These are phyloP conservation scores for Moniliophthora roreri DNA, from an alignment of 1,284 basidiomycete genomes.

Conservation along the genomic window DNA sequence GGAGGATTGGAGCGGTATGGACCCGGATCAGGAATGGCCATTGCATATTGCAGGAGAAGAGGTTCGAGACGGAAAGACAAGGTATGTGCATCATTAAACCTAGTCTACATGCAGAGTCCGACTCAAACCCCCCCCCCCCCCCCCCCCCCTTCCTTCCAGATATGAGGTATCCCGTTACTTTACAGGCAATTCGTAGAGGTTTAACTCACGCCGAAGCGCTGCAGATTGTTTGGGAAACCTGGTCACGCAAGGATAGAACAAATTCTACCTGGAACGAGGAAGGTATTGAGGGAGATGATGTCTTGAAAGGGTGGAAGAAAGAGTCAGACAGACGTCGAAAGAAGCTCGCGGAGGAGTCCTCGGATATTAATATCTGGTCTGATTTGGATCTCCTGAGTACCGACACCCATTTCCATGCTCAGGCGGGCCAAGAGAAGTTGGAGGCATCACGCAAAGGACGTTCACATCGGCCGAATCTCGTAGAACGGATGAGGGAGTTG, in stretches of 20 bases:
- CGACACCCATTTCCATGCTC: not conserved
- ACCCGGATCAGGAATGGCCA: not conserved
- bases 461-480: not conserved
- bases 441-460: not conserved
- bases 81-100: not conserved
- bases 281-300: not conserved
- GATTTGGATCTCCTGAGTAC: not conserved
- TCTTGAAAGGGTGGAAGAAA: not conserved
- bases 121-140: too few species aligned
- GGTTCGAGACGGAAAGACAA: not conserved
- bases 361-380: not conserved
- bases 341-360: not conserved
- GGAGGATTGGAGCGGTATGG: not conserved
- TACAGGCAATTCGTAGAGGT: too few species aligned
- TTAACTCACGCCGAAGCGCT: too few species aligned
- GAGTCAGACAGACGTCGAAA: not conserved
- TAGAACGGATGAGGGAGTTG: not conserved
- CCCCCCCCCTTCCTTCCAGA: not conserved
- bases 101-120: not conserved
- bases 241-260: not conserved
- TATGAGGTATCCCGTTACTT: not conserved
- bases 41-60: not conserved
- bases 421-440: not conserved
- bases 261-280: not conserved
- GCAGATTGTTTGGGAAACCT: not conserved